phyloP scores from a whole-genome alignment of 2,329 filamentous ascomycete genomes.

The Colletotrichum cereale region DNA sequence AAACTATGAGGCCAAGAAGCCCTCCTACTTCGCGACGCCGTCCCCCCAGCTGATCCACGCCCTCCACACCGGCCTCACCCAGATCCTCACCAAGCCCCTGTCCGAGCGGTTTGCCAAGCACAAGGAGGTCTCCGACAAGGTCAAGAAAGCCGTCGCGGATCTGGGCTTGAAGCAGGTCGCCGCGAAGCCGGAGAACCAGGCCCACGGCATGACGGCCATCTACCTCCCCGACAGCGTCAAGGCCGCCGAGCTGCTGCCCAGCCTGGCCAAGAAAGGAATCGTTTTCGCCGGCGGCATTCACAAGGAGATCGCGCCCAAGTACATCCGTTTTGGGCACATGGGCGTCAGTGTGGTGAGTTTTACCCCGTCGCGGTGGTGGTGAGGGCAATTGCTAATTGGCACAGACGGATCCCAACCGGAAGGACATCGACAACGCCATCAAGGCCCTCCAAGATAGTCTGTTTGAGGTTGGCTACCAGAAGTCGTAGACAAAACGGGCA shows the following conservation, averaged over 20 bases:
- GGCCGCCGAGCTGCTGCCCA: constrained; percentile 86
- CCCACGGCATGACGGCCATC: constrained; percentile 98
- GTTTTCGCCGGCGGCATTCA: constrained; percentile 96
- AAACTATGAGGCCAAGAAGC: constrained; percentile 98
- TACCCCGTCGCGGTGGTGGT: constrained; percentile 43
- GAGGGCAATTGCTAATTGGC: constrained; percentile 32
- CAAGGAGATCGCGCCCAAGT: constrained; percentile 93
- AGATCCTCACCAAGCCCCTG: constrained; percentile 86
- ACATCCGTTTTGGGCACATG: constrained; percentile 98
- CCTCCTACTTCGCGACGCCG: constrained; percentile 97
- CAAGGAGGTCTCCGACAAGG: constrained; percentile 80
- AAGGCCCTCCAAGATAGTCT: constrained; percentile 81
- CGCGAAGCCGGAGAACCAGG: constrained; percentile 87
- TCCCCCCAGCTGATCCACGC: constrained; percentile 94
- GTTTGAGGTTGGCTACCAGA: constrained; percentile 77
- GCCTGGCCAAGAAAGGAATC: constrained; percentile 86
- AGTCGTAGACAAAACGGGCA: constrained; percentile 49
- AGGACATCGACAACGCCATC: constrained; percentile 88
- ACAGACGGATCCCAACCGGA: constrained; percentile 79
- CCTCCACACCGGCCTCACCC: constrained; percentile 87
- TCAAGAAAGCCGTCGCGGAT: constrained; percentile 85
- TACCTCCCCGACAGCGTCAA: constrained; percentile 89
- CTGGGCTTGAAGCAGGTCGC: constrained; percentile 92
- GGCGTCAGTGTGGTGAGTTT: constrained; percentile 84
- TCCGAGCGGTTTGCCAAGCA: constrained; percentile 87